Evolutionary conservation across 2,329 filamentous ascomycete species (phyloP).

Genomic region (Penicillium sp.): DNA sequence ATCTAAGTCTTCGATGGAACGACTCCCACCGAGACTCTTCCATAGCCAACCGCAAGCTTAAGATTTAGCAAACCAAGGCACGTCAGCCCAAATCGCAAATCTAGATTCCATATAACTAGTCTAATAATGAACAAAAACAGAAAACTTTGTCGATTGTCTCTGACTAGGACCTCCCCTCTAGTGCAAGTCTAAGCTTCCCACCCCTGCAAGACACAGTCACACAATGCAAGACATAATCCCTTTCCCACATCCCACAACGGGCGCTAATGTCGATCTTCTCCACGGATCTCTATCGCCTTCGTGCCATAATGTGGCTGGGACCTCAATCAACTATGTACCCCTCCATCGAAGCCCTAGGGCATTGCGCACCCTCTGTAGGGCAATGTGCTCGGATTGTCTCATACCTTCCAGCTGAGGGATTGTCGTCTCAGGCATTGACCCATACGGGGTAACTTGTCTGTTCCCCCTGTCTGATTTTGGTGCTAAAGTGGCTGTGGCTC

Average conservation of each 20-base stretch:
- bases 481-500: neutral
- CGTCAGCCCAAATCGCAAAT: constrained; percentile 2
- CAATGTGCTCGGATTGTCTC: constrained; percentile 2
- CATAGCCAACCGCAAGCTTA: constrained; percentile 11
- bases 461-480: constrained; percentile 1
- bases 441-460: neutral
- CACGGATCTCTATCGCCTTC: constrained; percentile 3
- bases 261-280: constrained; percentile 16
- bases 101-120: neutral
- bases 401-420: neutral
- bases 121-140: neutral
- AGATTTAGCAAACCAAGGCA: neutral
- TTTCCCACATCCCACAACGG: constrained; percentile 14
- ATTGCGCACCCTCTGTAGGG: constrained; percentile 5
- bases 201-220: neutral
- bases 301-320: constrained; percentile 20
- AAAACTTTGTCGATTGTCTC: neutral
- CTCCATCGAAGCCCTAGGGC: constrained; percentile 14
- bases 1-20: neutral
- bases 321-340: constrained; percentile 9
- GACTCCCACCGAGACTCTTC: neutral
- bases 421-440: constrained; percentile 3
- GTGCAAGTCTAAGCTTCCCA: neutral
- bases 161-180: neutral
- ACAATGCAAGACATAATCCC: constrained; percentile 22